Base-by-base conservation (phyloP, 2,329 filamentous ascomycete species). In the Aspergillus sojae region DNA sequence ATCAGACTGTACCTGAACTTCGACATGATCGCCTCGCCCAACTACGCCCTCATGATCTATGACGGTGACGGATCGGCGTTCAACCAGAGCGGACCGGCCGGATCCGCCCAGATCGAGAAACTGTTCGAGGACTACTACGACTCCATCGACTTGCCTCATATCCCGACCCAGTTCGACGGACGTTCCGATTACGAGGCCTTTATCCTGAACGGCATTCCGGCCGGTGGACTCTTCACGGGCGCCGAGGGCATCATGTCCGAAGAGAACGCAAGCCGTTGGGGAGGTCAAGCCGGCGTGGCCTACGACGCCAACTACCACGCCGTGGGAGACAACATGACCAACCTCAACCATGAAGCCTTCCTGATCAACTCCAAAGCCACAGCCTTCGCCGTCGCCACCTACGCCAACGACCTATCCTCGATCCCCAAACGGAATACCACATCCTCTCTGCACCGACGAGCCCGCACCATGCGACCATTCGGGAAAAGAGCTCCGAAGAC, bases 171-270 rank as follows among this genome's bases (percentile, higher is more conserved):
- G 2, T 94, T 95, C 68, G 89, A 93, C 70, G 91, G 91, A 7
- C 88, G 91, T 63, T 92, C 89, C 66, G 92, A 95, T 77, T 94
- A 94, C 70, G 90, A 89, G 57, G 89, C 87, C 1, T 94, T 94
- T 80, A 89, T 93, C 71, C 83, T 86, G 41, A 84, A 86, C 61
- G 89, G 89, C 3, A 92, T 94, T 48, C 89, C 91, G 0, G 87
- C 87, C 1, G 91, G 91, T 28, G 91, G 91, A 34, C 87, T 94
- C 65, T 90, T 91, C 60, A 93, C 91, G 2, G 91, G 91, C 45
- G 91, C 91, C 1, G 91, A 94, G 77, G 89, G 86, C 14, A 76
- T 91, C 78, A 94, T 93, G 85, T 92, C 90, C 0, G 78, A 83
- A 57, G 83, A 87, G 39, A 89, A 94, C 73, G 85, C 78, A 2